Base-by-base conservation (phyloP, 306 rosid species). In the Phaseolus lunatus region DNA sequence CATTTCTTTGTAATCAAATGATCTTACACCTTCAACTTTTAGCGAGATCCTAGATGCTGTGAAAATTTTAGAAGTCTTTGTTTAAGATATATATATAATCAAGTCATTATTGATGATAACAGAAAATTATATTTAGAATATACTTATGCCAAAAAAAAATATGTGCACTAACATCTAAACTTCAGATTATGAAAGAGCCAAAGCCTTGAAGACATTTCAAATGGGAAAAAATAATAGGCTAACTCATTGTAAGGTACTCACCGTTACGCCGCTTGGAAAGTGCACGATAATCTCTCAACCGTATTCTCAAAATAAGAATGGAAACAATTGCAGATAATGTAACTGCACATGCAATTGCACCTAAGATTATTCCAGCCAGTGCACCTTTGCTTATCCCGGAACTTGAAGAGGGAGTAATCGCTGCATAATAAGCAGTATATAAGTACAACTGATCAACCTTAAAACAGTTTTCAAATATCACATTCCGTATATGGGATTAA, bases 321-420 rank as follows among this genome's bases (percentile, higher is more conserved):
- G 84, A 76, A 81, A 86, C 88, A 76, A 88, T 19, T 79, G 83
- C 86, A 54, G 97, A 87, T 86, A 91, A 67, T 76, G 70, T 58
- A 72, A 84, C 79, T 27, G 97, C 91, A 76, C 81, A 70, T 2
- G 86, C 94, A 85, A 95, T 68, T 63, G 88, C 80, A 81, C 97
- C 97, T 59, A 92, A 9, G 76, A 92, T 24, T 66, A 91, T 76
- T 78, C 97, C 97, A 71, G 50, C 89, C 81, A 92, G 53, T 63
- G 93, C 92, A 49, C 96, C 93, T 18, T 33, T 89, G 89, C 96
- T 81, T 85, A 92, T n/a, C 44, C 87, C 85, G 33, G 89, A 84
- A 76, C 85, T 85, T 50, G 72, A 3, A 48, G 88, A 26, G 9
- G 65, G 3, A 48, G 8, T 0, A 48, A 5, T 15, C 74, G 1